phyloP scores from a whole-genome alignment of 108 stramenopile species.

The Discostella pseudostelligera region DNA sequence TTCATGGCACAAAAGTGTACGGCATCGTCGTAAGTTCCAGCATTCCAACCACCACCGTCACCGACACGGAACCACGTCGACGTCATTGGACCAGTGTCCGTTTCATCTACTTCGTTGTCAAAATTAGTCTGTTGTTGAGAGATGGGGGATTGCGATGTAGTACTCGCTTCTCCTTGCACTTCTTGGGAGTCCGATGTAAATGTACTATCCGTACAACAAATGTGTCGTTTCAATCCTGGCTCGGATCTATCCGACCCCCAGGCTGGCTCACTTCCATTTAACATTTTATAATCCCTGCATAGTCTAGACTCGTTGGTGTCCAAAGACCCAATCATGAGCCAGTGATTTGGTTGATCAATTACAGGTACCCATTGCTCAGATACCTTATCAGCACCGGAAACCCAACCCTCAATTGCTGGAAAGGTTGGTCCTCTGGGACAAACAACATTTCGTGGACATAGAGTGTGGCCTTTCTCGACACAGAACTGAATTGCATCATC shows the following conservation, averaged over 20 bases:
- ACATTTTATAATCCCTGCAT: constrained; percentile 15
- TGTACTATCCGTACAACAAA: constrained; percentile 11
- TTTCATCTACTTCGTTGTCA: not conserved
- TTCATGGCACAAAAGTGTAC: constrained; percentile 11
- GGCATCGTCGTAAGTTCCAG: constrained; percentile 17
- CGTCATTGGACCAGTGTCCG: not conserved
- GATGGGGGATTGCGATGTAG: not conserved
- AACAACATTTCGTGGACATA: constrained; percentile 12
- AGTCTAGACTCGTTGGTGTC: not conserved
- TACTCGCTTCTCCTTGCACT: not conserved
- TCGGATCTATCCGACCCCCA: constrained; percentile 20
- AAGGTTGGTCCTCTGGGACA: constrained; percentile 13
- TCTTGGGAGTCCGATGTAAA: not conserved
- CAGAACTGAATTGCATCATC: constrained; percentile 21
- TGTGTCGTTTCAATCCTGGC: constrained; percentile 15
- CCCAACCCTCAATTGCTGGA: constrained; percentile 1
- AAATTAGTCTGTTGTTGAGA: not conserved
- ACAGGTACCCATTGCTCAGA: constrained; percentile 14
- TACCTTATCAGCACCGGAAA: not conserved
- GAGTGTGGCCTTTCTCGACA: not conserved
- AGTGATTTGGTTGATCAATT: constrained; percentile 6
- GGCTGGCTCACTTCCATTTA: constrained; percentile 14
- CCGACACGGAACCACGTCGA: not conserved
- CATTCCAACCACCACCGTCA: constrained; percentile 9
- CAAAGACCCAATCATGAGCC: constrained; percentile 19